Base-by-base conservation (phyloP, 768 basidiomycete genomes). In the Hortiboletus campestris region DNA sequence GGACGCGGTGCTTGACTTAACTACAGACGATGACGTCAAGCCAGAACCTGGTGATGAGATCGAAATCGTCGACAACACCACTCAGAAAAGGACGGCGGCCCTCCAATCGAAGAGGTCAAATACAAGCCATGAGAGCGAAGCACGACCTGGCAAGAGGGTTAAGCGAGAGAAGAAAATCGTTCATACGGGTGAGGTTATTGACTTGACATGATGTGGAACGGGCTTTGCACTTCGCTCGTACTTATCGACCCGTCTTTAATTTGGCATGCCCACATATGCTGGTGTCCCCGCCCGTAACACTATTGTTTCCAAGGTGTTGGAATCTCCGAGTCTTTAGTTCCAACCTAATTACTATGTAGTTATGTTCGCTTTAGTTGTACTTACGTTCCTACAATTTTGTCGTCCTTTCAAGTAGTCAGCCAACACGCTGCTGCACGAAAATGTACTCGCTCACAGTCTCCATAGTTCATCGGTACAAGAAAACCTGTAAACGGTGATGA, bases 151-250 rank as follows among this genome's bases (percentile, higher is more conserved):
- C 16, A 71, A 72, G 62, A 72, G 46, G 52, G 55, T 67, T 8
- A 71, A 71, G 38, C 58, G 60, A 38, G 71, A 72, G 53, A 55
- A 56, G 29, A 45, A 25, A 25, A 13, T 44, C 31, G 36, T 62
- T 45, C 56, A 43, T 34, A 32, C 35, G n/a, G 58, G 60, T 19
- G 71, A 71, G 34, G 55, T 72, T 38, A 71, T 71, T 41, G 69
- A 72, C 49, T 46, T 71, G 58, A 72, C 69, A 36, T 70, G 60
- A 68, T 22, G 16, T 49, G 42, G 17, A 19, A 42, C 13, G n/a
- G 14, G 17, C n/a, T 45, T 32, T 42, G 6, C 50, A 8, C 25
- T 12, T 41, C 6, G n/a, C 40, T 40, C 41, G 32, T 46, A 28
- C 29, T 14, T 17, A 44, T 38, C 17, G 22, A 36, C 4, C 25